Percentiles rank a stretch among this genome's conserved stretches.
Evolutionary conservation across 2,329 filamentous ascomycete genomes (phyloP).

Genomic region (Cladosporium halotolerans): DNA sequence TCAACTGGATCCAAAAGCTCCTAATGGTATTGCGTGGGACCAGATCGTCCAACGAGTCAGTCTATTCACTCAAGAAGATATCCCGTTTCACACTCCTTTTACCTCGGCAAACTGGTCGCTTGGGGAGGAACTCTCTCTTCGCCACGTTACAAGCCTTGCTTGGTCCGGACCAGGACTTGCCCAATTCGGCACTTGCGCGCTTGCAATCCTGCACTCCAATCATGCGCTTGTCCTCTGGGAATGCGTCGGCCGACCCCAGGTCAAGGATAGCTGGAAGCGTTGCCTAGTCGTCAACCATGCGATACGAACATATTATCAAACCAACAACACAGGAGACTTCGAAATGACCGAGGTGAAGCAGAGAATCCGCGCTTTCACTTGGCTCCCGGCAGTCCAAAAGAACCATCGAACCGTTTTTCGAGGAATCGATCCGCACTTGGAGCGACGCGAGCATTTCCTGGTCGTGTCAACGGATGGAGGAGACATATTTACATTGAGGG

Average conservation of each 20-base stretch:
- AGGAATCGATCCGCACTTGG: neutral
- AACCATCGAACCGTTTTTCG: neutral
- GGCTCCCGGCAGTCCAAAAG: conserved; percentile 24
- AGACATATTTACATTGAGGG: conserved; percentile 32
- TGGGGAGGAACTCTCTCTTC: conserved; percentile 53
- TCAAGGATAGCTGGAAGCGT: conserved; percentile 45
- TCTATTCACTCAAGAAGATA: conserved; percentile 46
- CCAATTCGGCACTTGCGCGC: conserved; percentile 47
- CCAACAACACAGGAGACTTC: conserved; percentile 18
- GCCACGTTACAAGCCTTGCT: conserved; percentile 42
- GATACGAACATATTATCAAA: conserved; percentile 36
- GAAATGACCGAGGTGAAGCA: conserved; percentile 27
- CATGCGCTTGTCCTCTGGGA: conserved; percentile 53
- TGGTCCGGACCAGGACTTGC: conserved; percentile 55
- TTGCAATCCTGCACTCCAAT: conserved; percentile 53
- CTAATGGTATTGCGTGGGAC: conserved; percentile 28
- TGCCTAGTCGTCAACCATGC: conserved; percentile 48
- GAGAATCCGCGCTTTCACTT: conserved; percentile 38
- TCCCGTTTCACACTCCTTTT: conserved; percentile 40
- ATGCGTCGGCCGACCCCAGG: conserved; percentile 36
- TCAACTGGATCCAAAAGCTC: conserved; percentile 23
- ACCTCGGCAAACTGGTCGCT: conserved; percentile 46
- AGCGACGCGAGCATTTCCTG: conserved; percentile 24
- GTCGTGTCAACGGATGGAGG: conserved; percentile 38
- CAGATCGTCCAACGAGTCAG: conserved; percentile 42